Conservation (phyloP, 2,329 filamentous ascomycete species). For the Lachnellula subtilissima region DNA sequence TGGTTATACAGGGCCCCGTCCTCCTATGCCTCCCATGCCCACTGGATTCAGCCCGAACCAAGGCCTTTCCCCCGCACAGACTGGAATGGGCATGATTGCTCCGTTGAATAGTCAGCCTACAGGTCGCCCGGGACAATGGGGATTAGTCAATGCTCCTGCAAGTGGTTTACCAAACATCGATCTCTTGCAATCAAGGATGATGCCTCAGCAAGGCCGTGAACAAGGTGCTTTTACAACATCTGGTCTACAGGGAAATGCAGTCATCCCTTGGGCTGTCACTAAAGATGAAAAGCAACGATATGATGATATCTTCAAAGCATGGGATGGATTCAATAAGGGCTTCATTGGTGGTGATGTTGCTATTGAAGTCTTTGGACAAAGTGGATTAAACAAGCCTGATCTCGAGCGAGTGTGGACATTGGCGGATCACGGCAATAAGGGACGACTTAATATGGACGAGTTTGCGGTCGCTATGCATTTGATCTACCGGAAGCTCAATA, state of each 20-base stretch:
- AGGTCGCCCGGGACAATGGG: conserved; percentile 90
- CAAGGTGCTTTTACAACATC: conserved; percentile 75
- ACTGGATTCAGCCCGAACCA: conserved; percentile 63
- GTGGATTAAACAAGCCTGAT: conserved; percentile 84
- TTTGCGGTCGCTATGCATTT: conserved; percentile 99
- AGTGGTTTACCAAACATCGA: conserved; percentile 91
- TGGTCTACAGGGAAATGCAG: conserved; percentile 87
- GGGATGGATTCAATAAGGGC: conserved; percentile 92
- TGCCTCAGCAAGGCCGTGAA: conserved; percentile 93
- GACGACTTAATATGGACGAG: conserved; percentile 89
- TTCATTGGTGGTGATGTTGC: conserved; percentile 89
- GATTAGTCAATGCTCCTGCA: conserved; percentile 90
- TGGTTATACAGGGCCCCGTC: conserved; percentile 74
- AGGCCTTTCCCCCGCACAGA: conserved; percentile 55
- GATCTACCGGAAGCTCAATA: conserved; percentile 95
- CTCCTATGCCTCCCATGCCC: conserved; percentile 79
- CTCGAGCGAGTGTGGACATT: conserved; percentile 93
- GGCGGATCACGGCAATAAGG: conserved; percentile 89
- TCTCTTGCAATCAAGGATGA: conserved; percentile 86
- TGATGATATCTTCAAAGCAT: conserved; percentile 88
- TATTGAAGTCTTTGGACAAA: conserved; percentile 96
- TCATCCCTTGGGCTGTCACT: conserved; percentile 96
- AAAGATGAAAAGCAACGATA: conserved; percentile 98
- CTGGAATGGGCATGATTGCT: conserved; percentile 54
- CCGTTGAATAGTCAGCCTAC: conserved; percentile 90